These are phyloP conservation scores for Harringtonia lauricola DNA, from an alignment of 2,329 filamentous ascomycete genomes.

Conservation along the genomic window DNA sequence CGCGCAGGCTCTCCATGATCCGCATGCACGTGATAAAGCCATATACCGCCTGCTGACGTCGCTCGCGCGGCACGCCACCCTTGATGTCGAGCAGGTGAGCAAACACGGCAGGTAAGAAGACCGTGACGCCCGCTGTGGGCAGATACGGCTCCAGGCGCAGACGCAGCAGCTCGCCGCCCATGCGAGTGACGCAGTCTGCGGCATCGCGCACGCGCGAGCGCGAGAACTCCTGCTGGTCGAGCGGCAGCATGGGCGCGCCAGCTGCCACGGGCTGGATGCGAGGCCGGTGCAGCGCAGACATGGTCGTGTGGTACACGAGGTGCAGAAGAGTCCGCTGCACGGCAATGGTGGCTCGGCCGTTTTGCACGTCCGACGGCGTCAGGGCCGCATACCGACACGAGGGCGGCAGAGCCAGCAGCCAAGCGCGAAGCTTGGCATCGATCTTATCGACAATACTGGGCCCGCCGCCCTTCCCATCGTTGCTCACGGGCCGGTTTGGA, in stretches of 20 bases:
- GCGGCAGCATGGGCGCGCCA: slow-evolving; percentile 35
- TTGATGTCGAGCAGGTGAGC: slow-evolving; percentile 92
- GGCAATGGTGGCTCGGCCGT: slow-evolving; percentile 47
- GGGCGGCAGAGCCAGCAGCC: slow-evolving; percentile 61
- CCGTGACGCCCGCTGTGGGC: slow-evolving; percentile 82
- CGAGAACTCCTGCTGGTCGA: slow-evolving; percentile 66
- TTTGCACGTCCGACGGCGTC: slow-evolving; percentile 41
- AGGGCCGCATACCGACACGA: slow-evolving; percentile 58
- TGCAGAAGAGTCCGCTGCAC: slow-evolving; percentile 78
- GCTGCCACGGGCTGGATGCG: slow-evolving; percentile 74
- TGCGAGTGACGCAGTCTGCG: slow-evolving; percentile 74
- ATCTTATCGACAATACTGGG: slow-evolving; percentile 68
- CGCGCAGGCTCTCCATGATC: slow-evolving; percentile 75
- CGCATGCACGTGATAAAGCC: slow-evolving; percentile 90
- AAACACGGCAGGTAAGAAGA: slow-evolving; percentile 84
- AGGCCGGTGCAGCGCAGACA: slow-evolving; percentile 82
- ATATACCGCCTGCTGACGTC: slow-evolving; percentile 60
- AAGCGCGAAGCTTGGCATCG: slow-evolving; percentile 67
- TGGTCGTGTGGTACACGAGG: slow-evolving; percentile 87
- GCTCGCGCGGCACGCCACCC: slow-evolving; percentile 65
- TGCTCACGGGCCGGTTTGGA: slow-evolving; percentile 66
- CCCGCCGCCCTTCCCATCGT: slow-evolving; percentile 35
- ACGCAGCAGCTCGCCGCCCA: slow-evolving; percentile 65
- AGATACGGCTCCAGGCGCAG: slow-evolving; percentile 67
- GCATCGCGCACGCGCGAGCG: slow-evolving; percentile 73